Conservation (phyloP, 2,329 filamentous ascomycete species). For the Trichophyton simii region DNA sequence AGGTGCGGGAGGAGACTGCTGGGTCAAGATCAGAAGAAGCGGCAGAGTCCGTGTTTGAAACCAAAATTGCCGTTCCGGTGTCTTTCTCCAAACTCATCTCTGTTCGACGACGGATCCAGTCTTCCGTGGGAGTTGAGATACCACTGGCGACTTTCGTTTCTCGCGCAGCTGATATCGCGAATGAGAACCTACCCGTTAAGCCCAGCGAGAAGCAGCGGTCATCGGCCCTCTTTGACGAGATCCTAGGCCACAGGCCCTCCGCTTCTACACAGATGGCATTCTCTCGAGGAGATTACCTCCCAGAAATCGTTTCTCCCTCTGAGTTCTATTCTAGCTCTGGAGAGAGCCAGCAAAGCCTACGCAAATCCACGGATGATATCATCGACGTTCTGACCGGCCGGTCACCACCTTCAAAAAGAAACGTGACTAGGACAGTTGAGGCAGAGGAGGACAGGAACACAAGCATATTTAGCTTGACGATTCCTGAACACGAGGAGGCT, state of each 20-base stretch:
- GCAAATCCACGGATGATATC: conserved; percentile 47
- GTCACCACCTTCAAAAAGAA: conserved; percentile 14
- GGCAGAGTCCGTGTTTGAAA: conserved; percentile 18
- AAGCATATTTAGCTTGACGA: conserved; percentile 72
- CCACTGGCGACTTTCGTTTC: conserved; percentile 78
- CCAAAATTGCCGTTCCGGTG: conserved; percentile 56
- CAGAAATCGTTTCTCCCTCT: conserved; percentile 52
- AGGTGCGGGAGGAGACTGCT: conserved; percentile 15
- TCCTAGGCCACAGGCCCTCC: conserved; percentile 54
- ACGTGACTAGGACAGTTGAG: conserved; percentile 18
- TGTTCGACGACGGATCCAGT: conserved; percentile 67
- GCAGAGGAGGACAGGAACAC: conserved; percentile 19
- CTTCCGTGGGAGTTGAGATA: conserved; percentile 64
- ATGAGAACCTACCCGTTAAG: conserved; percentile 56
- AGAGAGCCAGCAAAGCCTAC: conserved; percentile 10
- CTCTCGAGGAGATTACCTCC: conserved; percentile 53
- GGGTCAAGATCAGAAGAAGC: conserved; percentile 21
- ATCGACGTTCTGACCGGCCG: conserved; percentile 63
- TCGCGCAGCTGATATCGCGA: conserved; percentile 74
- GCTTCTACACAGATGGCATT: background rate
- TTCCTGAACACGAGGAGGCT: conserved; percentile 68
- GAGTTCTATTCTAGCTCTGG: conserved; percentile 9
- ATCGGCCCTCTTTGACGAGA: conserved; percentile 74
- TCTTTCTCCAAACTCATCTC: conserved; percentile 67
- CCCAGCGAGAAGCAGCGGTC: conserved; percentile 41